These are phyloP conservation scores for Pelargonium cotyledonis DNA, from an alignment of 441 rosid genomes.

Conservation along the genomic window DNA sequence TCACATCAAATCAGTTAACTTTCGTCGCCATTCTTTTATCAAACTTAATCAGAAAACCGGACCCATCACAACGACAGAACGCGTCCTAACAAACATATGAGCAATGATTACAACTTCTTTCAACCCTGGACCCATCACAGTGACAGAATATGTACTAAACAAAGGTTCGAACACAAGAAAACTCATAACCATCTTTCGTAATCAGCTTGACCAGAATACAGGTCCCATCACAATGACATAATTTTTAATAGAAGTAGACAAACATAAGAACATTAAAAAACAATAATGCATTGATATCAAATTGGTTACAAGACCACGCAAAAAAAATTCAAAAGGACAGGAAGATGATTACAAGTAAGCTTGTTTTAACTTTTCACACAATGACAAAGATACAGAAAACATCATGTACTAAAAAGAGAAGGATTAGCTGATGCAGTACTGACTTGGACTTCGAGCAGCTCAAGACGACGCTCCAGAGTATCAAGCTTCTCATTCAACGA, in stretches of 20 bases:
- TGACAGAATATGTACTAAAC: neutral
- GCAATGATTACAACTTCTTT: too few relatives aligned
- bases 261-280: constrained; percentile 3
- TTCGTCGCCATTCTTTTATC: too few relatives aligned
- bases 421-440: constrained; percentile 84
- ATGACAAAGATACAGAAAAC: constrained; percentile 2
- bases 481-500: constrained; percentile 75
- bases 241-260: constrained; percentile 1
- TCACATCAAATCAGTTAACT: too few relatives aligned
- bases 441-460: constrained; percentile 87
- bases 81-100: too few relatives aligned
- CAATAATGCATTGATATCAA: neutral
- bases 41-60: too few relatives aligned
- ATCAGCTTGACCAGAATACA: neutral
- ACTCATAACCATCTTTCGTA: neutral
- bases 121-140: too few relatives aligned
- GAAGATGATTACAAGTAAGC: constrained; percentile 13
- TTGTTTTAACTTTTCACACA: constrained; percentile 1
- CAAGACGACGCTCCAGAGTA: constrained; percentile 78
- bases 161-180: neutral
- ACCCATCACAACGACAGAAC: too few relatives aligned
- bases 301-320: constrained; percentile 12
- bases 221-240: too few relatives aligned
- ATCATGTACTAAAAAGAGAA: constrained; percentile 56
- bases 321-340: constrained; percentile 5